Conservation (phyloP, 1,284 basidiomycete genomes). For the Trametes versicolor region DNA sequence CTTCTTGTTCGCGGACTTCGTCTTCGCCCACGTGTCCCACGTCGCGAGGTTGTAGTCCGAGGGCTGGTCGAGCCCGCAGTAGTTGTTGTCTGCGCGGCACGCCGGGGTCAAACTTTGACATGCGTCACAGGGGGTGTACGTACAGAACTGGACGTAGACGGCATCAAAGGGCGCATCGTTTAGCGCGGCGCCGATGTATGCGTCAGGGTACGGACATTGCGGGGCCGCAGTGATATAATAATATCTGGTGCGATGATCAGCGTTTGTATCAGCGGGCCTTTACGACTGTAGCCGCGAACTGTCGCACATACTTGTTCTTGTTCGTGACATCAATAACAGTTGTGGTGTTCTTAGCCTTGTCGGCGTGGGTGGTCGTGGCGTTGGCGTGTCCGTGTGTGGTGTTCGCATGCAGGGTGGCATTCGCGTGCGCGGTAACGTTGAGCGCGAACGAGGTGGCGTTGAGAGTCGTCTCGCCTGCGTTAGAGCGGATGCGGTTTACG, state of each 20-base stretch:
- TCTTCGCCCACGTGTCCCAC: constrained; percentile 72
- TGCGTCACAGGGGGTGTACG: constrained; percentile 26
- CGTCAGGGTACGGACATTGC: constrained; percentile 71
- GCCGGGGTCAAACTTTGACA: not conserved
- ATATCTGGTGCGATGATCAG: constrained; percentile 34
- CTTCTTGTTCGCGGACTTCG: constrained; percentile 59
- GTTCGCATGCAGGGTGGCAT: constrained; percentile 5
- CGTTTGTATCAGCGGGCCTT: not conserved
- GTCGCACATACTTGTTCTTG: constrained; percentile 27
- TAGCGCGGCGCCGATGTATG: constrained; percentile 59
- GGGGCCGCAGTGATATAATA: constrained; percentile 67
- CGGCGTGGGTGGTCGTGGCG: constrained; percentile 5
- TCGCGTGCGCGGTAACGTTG: constrained; percentile 13
- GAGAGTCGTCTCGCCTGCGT: constrained; percentile 56
- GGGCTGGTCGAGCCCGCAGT: constrained; percentile 53
- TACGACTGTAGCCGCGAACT: constrained; percentile 26
- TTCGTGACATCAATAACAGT: constrained; percentile 18
- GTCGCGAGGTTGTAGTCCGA: constrained; percentile 52
- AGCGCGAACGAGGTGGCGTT: constrained; percentile 38
- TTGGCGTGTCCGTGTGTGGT: constrained; percentile 9
- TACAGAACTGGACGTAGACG: constrained; percentile 67
- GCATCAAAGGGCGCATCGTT: constrained; percentile 65
- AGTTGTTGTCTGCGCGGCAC: constrained; percentile 64
- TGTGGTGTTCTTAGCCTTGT: constrained; percentile 17
- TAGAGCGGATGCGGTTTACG: constrained; percentile 58